phyloP scores from a whole-genome alignment of 345 rosid genomes.

The Brassica nigra region DNA sequence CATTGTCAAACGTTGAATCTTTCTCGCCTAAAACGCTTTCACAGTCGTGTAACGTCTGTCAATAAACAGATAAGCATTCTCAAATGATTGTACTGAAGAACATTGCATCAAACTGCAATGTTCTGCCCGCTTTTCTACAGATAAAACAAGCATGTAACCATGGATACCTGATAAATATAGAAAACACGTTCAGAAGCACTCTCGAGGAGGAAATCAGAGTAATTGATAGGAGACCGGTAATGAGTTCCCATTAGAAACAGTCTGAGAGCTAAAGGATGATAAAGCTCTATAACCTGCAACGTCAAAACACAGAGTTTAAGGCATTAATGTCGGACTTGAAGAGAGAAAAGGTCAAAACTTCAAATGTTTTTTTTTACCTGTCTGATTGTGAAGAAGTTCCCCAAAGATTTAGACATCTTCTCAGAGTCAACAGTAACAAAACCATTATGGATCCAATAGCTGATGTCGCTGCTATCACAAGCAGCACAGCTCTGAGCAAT shows the following conservation, averaged over 20 bases:
- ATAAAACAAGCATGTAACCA: background rate
- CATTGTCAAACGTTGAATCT: constrained; percentile 34
- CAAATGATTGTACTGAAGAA: background rate
- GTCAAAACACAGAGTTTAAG: background rate
- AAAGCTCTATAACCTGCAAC: constrained; percentile 72
- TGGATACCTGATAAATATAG: constrained; percentile 83
- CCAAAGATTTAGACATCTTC: constrained; percentile 97
- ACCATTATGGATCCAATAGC: constrained; percentile 96
- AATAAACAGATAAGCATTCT: constrained; percentile 14
- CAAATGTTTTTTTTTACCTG: constrained; percentile 53
- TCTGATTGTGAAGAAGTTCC: constrained; percentile 94
- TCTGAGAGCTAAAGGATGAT: constrained; percentile 86
- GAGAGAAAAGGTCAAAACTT: constrained; percentile 9
- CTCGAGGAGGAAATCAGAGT: constrained; percentile 78
- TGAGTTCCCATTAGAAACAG: constrained; percentile 90
- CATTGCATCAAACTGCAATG: no score
- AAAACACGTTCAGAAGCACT: constrained; percentile 92
- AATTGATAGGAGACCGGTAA: constrained; percentile 92
- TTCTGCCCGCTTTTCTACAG: no score
- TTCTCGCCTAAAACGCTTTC: constrained; percentile 59
- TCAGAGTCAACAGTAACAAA: constrained; percentile 93
- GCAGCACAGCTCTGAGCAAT: constrained; percentile 98
- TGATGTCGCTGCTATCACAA: constrained; percentile 67
- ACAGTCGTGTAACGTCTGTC: constrained; percentile 80
- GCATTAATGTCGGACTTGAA: background rate